Conservation (phyloP, 345 rosid genomes). For the Cardamine occulta region DNA sequence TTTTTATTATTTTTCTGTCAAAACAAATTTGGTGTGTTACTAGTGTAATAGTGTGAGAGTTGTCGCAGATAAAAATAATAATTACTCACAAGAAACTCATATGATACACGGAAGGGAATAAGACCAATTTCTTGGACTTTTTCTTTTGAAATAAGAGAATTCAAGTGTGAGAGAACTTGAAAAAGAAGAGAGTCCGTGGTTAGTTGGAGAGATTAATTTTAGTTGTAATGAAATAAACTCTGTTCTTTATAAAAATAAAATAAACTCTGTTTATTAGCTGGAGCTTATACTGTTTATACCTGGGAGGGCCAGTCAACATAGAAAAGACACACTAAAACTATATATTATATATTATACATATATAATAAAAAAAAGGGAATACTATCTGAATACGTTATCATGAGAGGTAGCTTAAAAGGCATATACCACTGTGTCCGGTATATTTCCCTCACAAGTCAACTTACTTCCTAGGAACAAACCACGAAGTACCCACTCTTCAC, state of each 20-base stretch:
- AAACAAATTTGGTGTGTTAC: neutral
- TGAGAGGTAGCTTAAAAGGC: slow-evolving; percentile 24
- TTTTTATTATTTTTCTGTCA: no score
- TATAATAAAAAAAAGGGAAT: slow-evolving; percentile 15
- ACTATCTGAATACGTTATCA: slow-evolving; percentile 22
- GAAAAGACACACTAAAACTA: slow-evolving; percentile 12
- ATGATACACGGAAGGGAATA: neutral
- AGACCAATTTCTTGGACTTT: neutral
- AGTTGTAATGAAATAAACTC: neutral
- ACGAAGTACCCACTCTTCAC: slow-evolving; percentile 36
- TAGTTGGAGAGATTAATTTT: slow-evolving; percentile 16
- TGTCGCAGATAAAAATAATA: neutral
- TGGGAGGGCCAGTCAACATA: slow-evolving; percentile 4
- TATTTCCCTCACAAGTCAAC: slow-evolving; percentile 44
- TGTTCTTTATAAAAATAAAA: no score
- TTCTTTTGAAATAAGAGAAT: neutral
- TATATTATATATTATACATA: slow-evolving; percentile 16
- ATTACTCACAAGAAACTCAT: neutral
- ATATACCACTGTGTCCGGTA: slow-evolving; percentile 38
- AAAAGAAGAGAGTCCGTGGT: neutral
- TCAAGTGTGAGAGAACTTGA: slow-evolving; percentile 23
- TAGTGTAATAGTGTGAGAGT: neutral
- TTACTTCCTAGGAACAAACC: slow-evolving; percentile 32
- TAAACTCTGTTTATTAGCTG: slow-evolving; percentile 31
- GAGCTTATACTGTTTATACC: slow-evolving; percentile 17